Evolutionary conservation across 139 green algal genomes (phyloP), one percentile per base, ranked within the genome.

Genomic region (Picocystis salinarum): DNA sequence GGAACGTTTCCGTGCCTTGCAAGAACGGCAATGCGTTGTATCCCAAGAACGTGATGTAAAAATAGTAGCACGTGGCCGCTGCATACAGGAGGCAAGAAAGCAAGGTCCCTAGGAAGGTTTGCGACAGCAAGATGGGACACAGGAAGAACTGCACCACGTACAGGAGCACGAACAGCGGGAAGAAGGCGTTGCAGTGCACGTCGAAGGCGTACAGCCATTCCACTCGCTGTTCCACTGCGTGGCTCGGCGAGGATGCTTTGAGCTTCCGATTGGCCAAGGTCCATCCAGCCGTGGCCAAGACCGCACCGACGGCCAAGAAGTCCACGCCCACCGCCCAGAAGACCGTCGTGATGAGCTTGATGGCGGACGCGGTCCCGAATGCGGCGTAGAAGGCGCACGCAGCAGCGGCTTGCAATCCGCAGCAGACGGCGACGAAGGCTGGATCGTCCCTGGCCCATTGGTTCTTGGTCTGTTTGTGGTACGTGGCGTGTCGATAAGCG

Each of bases 401-500:
- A 34, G 75, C 58, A 2, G 71, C 28, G 0, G 71, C 69, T 5
- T 95, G 61, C 3, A 93, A 66, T 2, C 58, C 34, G 27, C 54
- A 71, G 29, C 44, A 70, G 9, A 96, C 66, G 6, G 93, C 70
- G 1, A 92, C 64, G 62, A 93, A 95, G 0, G 85, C 87, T 5
- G 87, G 87, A 50, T 97, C 87, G 50, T 97, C 87, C 2, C 87
- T 50, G 4, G 85, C 81, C 87, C 87, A 97, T 41, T 91, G 75
- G 44, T 93, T 85, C 47, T 96, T 96, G 0, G 86, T 96, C 44
- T 96, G 77, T 39, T 91, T 93, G 57, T 94, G 85, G 45, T 96
- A 96, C 2, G 83, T 72, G 0, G 81, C 87, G 59, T 95, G 85
- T 18, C 79, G 75, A 48, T 96, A 95, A 34, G 79, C 81, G 58